Conservation (phyloP, 805 yeast species). For the Ogataea allantospora region DNA sequence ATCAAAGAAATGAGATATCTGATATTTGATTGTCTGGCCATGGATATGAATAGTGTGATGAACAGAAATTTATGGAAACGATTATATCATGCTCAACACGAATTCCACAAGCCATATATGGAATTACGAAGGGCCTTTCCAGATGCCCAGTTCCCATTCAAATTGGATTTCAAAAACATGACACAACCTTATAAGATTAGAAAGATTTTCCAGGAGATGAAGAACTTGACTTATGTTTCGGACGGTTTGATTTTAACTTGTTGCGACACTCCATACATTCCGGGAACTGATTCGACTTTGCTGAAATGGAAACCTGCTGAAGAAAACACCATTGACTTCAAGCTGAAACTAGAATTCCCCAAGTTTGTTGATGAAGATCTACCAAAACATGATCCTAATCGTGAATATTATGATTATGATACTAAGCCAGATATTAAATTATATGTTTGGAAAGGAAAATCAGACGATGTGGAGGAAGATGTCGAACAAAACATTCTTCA, state of each 20-base stretch:
- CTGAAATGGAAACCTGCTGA: slow-evolving; percentile 97
- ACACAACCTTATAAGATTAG: slow-evolving; percentile 74
- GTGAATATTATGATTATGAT: slow-evolving; percentile 79
- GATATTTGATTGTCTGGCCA: slow-evolving; percentile 87
- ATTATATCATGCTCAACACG: slow-evolving; percentile 80
- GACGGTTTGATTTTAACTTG: slow-evolving; percentile 96
- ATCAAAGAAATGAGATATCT: slow-evolving; percentile 72
- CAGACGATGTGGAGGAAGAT: slow-evolving; percentile 34
- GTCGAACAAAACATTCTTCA: slow-evolving; percentile 35
- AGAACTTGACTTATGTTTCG: slow-evolving; percentile 76
- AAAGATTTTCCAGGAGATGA: slow-evolving; percentile 69
- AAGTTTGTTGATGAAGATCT: slow-evolving; percentile 59
- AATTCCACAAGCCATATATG: slow-evolving; percentile 78
- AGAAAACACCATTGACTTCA: slow-evolving; percentile 91
- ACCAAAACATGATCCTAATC: slow-evolving; percentile 63
- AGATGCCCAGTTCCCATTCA: slow-evolving; percentile 76
- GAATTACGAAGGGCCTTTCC: slow-evolving; percentile 68
- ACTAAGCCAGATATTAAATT: slow-evolving; percentile 68
- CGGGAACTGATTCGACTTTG: slow-evolving; percentile 84
- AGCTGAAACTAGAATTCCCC: slow-evolving; percentile 61
- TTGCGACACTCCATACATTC: slow-evolving; percentile 78
- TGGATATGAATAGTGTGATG: slow-evolving; percentile 71
- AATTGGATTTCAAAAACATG: slow-evolving; percentile 85
- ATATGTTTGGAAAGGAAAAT: slow-evolving; percentile 73
- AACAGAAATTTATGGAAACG: slow-evolving; percentile 75